These are phyloP conservation scores for Fusarium anguioides DNA, from an alignment of 2,329 filamentous ascomycete species.

Conservation along the genomic window DNA sequence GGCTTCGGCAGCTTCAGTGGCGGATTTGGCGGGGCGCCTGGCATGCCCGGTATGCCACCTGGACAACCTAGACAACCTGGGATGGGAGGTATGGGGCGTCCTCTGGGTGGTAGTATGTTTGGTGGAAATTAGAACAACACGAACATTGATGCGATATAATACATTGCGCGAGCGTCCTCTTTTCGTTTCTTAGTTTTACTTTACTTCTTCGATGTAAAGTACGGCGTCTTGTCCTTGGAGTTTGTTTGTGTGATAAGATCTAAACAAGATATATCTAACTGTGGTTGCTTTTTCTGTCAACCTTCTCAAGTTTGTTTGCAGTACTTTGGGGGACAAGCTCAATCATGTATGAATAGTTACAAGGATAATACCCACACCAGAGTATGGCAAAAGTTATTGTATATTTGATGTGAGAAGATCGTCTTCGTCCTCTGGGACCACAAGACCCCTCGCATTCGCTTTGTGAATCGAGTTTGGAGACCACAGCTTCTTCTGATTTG, in stretches of 20 bases:
- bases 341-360: background rate
- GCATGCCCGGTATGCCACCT: conserved; percentile 34
- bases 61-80: conserved; percentile 26
- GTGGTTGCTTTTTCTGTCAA: background rate
- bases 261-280: background rate
- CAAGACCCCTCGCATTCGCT: background rate
- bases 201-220: background rate
- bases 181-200: background rate
- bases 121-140: conserved; percentile 35
- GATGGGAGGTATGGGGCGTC: conserved; percentile 34
- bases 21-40: conserved; percentile 40
- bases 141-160: conserved; percentile 2
- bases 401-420: background rate
- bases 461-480: background rate
- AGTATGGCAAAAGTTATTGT: background rate
- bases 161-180: background rate
- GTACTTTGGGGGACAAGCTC: background rate
- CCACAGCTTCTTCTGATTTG: background rate
- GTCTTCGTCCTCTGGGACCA: background rate
- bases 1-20: conserved; percentile 47
- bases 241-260: background rate
- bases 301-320: background rate
- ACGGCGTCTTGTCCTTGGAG: background rate
- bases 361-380: background rate
- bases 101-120: conserved; percentile 45